Conservation (phyloP, 2,329 filamentous ascomycete genomes). For the Sporothrix curviconia region DNA sequence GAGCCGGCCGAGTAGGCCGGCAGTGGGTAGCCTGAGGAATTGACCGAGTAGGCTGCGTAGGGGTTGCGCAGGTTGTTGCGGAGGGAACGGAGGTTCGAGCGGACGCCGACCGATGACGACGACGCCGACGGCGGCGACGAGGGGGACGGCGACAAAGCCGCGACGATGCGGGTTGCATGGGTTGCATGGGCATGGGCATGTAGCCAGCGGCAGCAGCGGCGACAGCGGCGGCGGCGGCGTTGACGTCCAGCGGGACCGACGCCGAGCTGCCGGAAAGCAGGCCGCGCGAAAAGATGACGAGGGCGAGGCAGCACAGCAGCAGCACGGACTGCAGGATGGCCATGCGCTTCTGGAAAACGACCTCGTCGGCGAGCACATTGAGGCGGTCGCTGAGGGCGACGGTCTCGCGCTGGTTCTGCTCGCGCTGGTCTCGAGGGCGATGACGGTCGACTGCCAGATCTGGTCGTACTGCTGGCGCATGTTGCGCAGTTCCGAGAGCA, state of each 20-base stretch:
- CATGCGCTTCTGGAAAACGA: slow-evolving; percentile 82
- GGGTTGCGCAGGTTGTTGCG: slow-evolving; percentile 15
- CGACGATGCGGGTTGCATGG: too few relatives aligned
- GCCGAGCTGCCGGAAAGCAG: slow-evolving; percentile 25
- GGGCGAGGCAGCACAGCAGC: slow-evolving; percentile 74
- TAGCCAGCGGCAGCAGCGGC: slow-evolving; percentile 17
- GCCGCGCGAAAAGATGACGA: slow-evolving; percentile 72
- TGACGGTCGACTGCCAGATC: slow-evolving; percentile 90
- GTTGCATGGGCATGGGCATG: too few relatives aligned
- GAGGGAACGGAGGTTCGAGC: slow-evolving; percentile 12
- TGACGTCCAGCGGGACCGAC: neutral
- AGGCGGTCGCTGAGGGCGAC: slow-evolving; percentile 73
- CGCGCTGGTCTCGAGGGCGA: slow-evolving; percentile 85
- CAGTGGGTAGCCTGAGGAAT: slow-evolving; percentile 1
- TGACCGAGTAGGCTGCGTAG: neutral
- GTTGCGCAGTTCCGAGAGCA: slow-evolving; percentile 70
- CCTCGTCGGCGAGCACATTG: slow-evolving; percentile 86
- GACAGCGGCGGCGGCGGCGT: slow-evolving; percentile 5
- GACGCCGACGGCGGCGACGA: slow-evolving; percentile 21
- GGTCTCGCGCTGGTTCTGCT: slow-evolving; percentile 76
- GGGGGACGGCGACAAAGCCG: slow-evolving; percentile 23
- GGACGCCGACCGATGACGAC: slow-evolving; percentile 14
- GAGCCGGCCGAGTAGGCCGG: slow-evolving; percentile 6
- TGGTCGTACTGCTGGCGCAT: slow-evolving; percentile 88
- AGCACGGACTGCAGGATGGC: slow-evolving; percentile 86